Evolutionary conservation across 2,329 filamentous ascomycete species (phyloP), one percentile per base, ranked within the genome.

Genomic region (Dactylellina sp.): DNA sequence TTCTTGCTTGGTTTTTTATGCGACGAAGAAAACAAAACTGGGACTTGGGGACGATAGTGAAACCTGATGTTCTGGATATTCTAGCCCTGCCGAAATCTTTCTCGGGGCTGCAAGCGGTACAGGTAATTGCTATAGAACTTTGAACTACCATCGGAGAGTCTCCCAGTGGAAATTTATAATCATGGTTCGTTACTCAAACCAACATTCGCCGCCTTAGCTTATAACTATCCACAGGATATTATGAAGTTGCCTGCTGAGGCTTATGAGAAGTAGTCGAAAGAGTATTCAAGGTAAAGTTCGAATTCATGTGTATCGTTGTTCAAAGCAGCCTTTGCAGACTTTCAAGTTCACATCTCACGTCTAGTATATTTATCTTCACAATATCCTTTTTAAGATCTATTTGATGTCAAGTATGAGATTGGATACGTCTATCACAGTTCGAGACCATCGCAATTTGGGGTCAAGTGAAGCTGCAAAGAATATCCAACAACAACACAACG

Each of bases 1-100:
- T 61, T 32, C 44, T 70, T 6, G 39, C 47, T 4, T 62, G 57
- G 47, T 62, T 60, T 14, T 44, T 68, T 16, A 37, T 70, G 22
- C 49, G 49, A 16, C 46, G 56, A 35, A 70, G 49, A 46, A 70
- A 47, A 16, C 7, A 24, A 14, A 46, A 32, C 28, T 9, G 22
- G 9, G n/a, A 42, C n/a, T 24, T 56, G 11, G 28, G 28, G 4
- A 9, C 9, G 9, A 9, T 9, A 4, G 28, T 4, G 4, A 32
- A 32, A 32, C 5, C 28, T 32, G 28, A 32, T 32, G 5, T 32
- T 5, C 64, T 55, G 7, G 39, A 52, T 42, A 55, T 61, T 3
- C 64, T 55, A 11, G 46, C 25, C 14, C 22, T 37, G 2, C 53
- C 53, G 25, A 35, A 35, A 16, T 14, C 32, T 6, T 11, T 55